A percentile compares a stretch with the other conserved stretches of the same genome.
Conservation (phyloP, 2,329 filamentous ascomycete species). For the Elsinoe batatas region DNA sequence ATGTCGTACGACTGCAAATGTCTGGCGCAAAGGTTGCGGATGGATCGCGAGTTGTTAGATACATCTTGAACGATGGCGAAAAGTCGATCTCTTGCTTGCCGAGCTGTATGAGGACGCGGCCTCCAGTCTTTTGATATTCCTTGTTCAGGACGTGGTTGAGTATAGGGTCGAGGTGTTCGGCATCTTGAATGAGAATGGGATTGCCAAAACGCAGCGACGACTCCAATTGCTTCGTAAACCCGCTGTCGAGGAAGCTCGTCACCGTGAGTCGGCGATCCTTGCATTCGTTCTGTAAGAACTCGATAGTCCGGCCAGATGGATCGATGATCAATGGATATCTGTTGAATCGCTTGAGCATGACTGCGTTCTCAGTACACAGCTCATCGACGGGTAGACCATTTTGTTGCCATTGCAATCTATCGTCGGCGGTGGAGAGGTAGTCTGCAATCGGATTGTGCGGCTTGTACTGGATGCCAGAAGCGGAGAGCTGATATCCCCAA, state of each 20-base stretch:
- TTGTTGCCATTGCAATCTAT: constrained; percentile 89
- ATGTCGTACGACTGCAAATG: constrained; percentile 94
- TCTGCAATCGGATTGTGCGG: constrained; percentile 89
- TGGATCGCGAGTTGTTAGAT: constrained; percentile 88
- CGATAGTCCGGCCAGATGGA: constrained; percentile 85
- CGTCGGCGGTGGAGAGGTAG: constrained; percentile 91
- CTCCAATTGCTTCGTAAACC: constrained; percentile 95
- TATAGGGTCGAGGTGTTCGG: constrained; percentile 91
- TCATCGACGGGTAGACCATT: constrained; percentile 91
- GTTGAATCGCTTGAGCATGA: constrained; percentile 95
- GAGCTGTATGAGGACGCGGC: constrained; percentile 93
- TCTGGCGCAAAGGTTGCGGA: constrained; percentile 93
- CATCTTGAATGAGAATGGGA: constrained; percentile 95
- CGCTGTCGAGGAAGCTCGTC: constrained; percentile 95
- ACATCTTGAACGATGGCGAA: constrained; percentile 90
- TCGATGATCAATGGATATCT: constrained; percentile 97
- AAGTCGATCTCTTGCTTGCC: constrained; percentile 99
- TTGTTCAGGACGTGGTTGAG: constrained; percentile 99
- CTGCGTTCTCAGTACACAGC: constrained; percentile 96
- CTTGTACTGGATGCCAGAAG: constrained; percentile 92
- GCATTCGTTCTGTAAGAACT: constrained; percentile 91
- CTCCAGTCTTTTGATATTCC: constrained; percentile 96
- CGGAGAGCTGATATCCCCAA: constrained; percentile 84
- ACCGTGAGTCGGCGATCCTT: constrained; percentile 89
- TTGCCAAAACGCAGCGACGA: constrained; percentile 96